Evolutionary conservation across 257 asterid species (phyloP).

Genomic region (Gentiana dahurica): DNA sequence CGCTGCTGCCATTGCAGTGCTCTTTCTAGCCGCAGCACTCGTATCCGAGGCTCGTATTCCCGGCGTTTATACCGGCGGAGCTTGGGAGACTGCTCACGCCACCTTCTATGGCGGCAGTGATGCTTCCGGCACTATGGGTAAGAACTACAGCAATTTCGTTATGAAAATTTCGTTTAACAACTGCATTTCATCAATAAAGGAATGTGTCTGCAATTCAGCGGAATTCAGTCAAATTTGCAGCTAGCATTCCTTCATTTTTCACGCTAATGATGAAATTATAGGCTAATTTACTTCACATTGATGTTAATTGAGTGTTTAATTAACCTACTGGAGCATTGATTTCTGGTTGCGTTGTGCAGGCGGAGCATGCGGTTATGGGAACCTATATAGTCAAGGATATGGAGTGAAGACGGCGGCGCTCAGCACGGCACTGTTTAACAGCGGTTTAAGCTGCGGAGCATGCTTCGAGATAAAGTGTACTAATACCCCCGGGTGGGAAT

Average conservation of each 20-base stretch:
- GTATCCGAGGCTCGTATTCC: conserved; percentile 43
- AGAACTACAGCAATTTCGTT: background rate
- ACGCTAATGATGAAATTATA: too few species aligned
- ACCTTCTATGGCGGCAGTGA: conserved; percentile 87
- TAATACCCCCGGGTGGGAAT: conserved; percentile 41
- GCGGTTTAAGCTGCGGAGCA: conserved; percentile 66
- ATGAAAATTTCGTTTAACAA: too few species aligned
- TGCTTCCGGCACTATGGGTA: conserved; percentile 95
- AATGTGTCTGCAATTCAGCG: background rate
- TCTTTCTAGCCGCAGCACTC: conserved; percentile 10
- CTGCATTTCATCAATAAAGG: background rate
- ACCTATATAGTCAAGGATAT: conserved; percentile 78
- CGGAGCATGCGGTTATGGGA: conserved; percentile 89
- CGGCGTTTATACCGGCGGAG: conserved; percentile 56
- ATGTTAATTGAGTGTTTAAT: background rate
- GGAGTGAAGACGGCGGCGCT: conserved; percentile 88
- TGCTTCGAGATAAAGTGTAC: conserved; percentile 76
- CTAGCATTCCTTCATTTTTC: too few species aligned
- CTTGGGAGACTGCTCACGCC: conserved; percentile 70
- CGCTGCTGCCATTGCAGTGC: conserved; percentile 24
- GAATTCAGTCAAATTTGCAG: background rate
- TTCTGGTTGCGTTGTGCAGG: conserved; percentile 26
- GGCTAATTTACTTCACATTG: too few species aligned
- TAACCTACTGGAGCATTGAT: background rate
- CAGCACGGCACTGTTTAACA: conserved; percentile 81